Base-by-base conservation (phyloP, 148 eudicot genomes). In the Vaccinium darrowii region DNA sequence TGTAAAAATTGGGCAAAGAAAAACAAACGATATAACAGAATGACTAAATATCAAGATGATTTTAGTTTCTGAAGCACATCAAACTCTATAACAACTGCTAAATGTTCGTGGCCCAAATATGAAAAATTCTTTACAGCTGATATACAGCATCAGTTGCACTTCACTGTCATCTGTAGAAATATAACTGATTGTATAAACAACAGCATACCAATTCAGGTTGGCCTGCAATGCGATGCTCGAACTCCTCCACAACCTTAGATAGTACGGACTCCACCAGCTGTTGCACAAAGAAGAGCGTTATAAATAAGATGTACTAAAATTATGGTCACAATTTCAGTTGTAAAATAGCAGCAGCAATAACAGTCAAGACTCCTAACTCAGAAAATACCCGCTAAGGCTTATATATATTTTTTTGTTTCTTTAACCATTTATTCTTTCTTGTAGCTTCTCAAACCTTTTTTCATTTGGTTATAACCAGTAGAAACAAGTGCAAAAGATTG, bases 251-350 rank as follows among this genome's bases (percentile, higher is more conserved):
- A 84, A 95, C 98, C 88, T 94, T 96, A 43, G 88, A 90, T 54
- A 96, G 90, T 81, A 96, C 91, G 21, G 98, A 95, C 81, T 96
- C 99, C 62, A 96, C 91, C 53, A 95, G 90, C 99, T 96, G 96
- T 86, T 85, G 83, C 60, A 63, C 57, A 75, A 50, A 91, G 79
- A 86, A 83, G 53, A 52, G 52, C 27, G 9, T 51, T n/a, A 67
- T 81, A 63, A 73, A 7, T 75, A 7, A 11, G 80, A 53, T 71
- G 30, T 30, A 63, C 8, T 11, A 12, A 27, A 51, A 60, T 51
- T 15, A 76, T 27, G 15, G n/a, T 19, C 54, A 7, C 9, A 77
- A 33, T 53, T 43, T 51, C 63, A 11, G 62, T 69, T 51, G 57
- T 50, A 3, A 72, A 67, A 53, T 21, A 4, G 52, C 4, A 75